Base-by-base conservation (phyloP, 2,329 filamentous ascomycete genomes). In the Dactylellina leptospora region DNA sequence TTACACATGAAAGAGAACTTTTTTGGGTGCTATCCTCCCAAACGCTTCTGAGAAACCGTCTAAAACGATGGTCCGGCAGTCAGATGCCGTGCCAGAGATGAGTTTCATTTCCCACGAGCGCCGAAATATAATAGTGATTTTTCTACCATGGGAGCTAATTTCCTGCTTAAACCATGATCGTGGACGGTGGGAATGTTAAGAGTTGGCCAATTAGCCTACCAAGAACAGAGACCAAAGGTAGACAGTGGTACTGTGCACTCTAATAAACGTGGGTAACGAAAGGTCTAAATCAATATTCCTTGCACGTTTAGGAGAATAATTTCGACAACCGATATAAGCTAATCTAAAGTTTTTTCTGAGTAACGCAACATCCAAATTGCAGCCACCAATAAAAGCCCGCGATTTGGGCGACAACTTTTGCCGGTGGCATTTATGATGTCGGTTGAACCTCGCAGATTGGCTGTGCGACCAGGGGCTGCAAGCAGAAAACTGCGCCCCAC, bases 91-190 rank as follows among this genome's bases (percentile, higher is more conserved):
- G 55, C 68, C 44, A 64, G 68, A 64, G 59, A 72, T 72, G 68
- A 72, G 59, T 72, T 72, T 72, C 68, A 72, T 72, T 72, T 72
- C 59, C 68, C 68, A 64, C 28, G 64, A 51, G 64, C 56, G 64
- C 64, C 56, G 59, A 72, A 71, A 45, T 72, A 64, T 72, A 55
- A 71, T 71, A 62, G 36, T 45, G 30, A 63, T 50, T 45, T 48
- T 55, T 50, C 40, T 58, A 51, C 51, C 62, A 71, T 72, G 44
- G 59, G 28, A 36, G 44, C 59, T 40, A 72, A 72, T 72, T 64
- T 72, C 68, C 51, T 72, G 53, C 53, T 63, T 27, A 28, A 72
- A 72, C 68, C 68, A 64, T 72, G 68, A 72, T 72, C 68, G 68
- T 72, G 68, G 68, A 20, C 36, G 44, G 44, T 62, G 58, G 53